Percentiles rank a stretch among this genome's conserved stretches.
Evolutionary conservation across 2,329 filamentous ascomycete species (phyloP).

Genomic region (Lecanicillium sp.): DNA sequence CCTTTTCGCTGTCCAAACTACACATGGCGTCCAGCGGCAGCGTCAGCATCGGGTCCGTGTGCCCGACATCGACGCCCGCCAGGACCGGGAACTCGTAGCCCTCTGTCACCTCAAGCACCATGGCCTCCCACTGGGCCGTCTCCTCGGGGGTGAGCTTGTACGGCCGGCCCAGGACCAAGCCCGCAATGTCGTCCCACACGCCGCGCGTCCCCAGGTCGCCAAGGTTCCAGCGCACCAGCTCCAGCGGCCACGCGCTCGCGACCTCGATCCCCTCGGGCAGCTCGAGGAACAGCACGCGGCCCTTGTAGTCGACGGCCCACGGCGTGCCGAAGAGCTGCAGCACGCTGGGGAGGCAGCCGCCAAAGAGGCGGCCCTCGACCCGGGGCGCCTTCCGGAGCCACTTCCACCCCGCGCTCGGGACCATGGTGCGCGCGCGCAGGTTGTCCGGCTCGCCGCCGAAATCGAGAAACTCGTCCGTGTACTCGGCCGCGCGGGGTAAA

Average conservation of each 20-base stretch:
- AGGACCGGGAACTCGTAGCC: slow-evolving; percentile 29
- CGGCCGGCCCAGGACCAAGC: slow-evolving; percentile 31
- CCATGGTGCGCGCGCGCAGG: slow-evolving; percentile 24
- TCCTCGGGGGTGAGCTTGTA: slow-evolving; percentile 28
- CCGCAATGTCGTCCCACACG: slow-evolving; percentile 29
- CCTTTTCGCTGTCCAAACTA: slow-evolving; percentile 26
- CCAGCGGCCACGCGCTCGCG: slow-evolving; percentile 11
- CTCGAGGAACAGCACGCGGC: slow-evolving; percentile 30
- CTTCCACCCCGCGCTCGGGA: slow-evolving; percentile 25
- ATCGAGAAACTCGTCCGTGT: slow-evolving; percentile 22
- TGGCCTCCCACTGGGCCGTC: slow-evolving; percentile 21
- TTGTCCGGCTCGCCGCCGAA: slow-evolving; percentile 21
- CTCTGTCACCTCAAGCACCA: slow-evolving; percentile 23
- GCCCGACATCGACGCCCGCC: slow-evolving; percentile 32
- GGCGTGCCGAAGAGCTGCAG: slow-evolving; percentile 26
- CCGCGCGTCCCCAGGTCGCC: slow-evolving; percentile 32
- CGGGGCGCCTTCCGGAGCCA: slow-evolving; percentile 31
- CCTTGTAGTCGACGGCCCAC: slow-evolving; percentile 24
- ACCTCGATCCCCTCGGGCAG: slow-evolving; percentile 22
- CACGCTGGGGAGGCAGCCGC: slow-evolving; percentile 31
- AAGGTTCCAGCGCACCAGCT: slow-evolving; percentile 23
- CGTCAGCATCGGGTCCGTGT: slow-evolving; percentile 32
- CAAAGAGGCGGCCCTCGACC: slow-evolving; percentile 38
- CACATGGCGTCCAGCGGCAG: slow-evolving; percentile 28
- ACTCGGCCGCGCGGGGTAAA: slow-evolving; percentile 26